Evolutionary conservation across 352 stramenopile species (phyloP).

Genomic region (Pythium guiyangense): DNA sequence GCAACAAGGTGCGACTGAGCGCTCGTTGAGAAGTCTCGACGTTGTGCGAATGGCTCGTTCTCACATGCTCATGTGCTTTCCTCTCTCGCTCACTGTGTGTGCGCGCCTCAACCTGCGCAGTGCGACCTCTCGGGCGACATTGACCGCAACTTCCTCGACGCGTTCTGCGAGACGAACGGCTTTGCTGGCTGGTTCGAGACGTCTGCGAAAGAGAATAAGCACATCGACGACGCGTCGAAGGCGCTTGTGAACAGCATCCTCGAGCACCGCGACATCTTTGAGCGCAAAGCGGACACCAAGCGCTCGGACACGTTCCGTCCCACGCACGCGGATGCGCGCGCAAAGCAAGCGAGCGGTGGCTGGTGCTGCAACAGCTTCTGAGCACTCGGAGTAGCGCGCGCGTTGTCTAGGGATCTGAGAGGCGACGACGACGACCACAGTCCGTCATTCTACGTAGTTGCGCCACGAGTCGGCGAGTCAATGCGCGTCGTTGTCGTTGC

Average conservation of each 20-base stretch:
- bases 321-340: constrained; percentile 38
- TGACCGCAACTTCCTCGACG: constrained; percentile 73
- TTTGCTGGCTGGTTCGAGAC: constrained; percentile 93
- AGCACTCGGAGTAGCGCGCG: constrained; percentile 1
- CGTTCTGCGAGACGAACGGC: constrained; percentile 87
- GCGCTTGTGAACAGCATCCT: constrained; percentile 77
- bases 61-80: background rate
- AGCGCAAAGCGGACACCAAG: constrained; percentile 71
- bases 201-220: constrained; percentile 90
- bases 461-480: too few species aligned
- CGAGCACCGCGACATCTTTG: constrained; percentile 84
- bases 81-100: constrained; percentile 4
- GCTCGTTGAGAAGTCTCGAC: background rate
- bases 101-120: constrained; percentile 14
- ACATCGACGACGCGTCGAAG: constrained; percentile 88
- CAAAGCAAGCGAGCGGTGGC: constrained; percentile 29
- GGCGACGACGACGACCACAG: too few species aligned
- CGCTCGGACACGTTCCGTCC: constrained; percentile 75
- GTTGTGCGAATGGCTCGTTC: background rate
- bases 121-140: constrained; percentile 84
- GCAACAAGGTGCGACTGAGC: constrained; percentile 79
- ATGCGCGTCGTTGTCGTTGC: too few species aligned
- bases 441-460: too few species aligned
- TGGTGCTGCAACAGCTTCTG: constrained; percentile 89
- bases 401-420: too few species aligned